Conservation (phyloP, 495 filamentous ascomycete species). For the Thozetella sp. region DNA sequence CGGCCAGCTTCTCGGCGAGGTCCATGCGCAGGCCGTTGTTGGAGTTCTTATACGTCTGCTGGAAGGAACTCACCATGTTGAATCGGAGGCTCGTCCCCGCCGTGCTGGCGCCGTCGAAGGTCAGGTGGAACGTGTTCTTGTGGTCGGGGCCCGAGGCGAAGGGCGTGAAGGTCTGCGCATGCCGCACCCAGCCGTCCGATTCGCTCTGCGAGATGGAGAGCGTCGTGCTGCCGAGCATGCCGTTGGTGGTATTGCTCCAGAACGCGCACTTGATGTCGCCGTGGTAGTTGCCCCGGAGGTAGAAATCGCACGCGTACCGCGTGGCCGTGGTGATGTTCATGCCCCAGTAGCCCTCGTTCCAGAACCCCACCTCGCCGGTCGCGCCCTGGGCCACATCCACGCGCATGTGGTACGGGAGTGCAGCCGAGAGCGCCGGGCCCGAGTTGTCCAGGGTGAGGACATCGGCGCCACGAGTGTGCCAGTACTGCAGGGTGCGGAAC, state of each 20-base stretch:
- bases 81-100: background rate
- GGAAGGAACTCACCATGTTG: background rate
- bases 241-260: background rate
- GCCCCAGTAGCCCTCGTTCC: background rate
- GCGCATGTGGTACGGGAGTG: background rate
- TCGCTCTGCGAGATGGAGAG: background rate
- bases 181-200: background rate
- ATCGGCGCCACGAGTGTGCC: background rate
- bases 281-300: background rate
- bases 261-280: background rate
- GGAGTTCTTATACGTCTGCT: background rate
- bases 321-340: background rate
- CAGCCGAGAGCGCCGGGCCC: background rate
- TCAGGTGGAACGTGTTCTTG: constrained; percentile 3
- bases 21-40: background rate
- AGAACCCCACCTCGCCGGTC: background rate
- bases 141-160: background rate
- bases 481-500: background rate
- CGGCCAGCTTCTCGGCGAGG: background rate
- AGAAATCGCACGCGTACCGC: background rate
- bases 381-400: background rate
- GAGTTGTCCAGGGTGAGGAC: background rate
- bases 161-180: background rate
- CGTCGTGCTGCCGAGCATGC: background rate
- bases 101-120: constrained; percentile 2